Evolutionary conservation across 768 basidiomycete species (phyloP).

Genomic region (Phaffia australis): DNA sequence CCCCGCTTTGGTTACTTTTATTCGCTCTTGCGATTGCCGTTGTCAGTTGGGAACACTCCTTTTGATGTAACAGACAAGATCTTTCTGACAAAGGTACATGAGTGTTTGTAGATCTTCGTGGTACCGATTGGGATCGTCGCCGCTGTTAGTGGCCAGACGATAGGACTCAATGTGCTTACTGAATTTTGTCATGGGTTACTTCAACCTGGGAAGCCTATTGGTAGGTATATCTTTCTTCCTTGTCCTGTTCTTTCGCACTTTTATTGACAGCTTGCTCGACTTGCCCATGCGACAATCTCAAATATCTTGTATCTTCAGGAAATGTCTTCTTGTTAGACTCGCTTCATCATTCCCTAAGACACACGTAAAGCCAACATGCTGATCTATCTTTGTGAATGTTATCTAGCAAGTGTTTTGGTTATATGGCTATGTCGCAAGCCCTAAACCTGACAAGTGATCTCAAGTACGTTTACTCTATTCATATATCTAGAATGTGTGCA

Average conservation of each 20-base stretch:
- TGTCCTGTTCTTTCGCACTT: background rate
- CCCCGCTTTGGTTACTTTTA: conserved; percentile 37
- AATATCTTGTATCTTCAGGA: background rate
- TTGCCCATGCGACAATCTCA: conserved; percentile 14
- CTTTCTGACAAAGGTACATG: conserved; percentile 23
- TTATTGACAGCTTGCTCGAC: background rate
- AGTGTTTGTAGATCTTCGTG: background rate
- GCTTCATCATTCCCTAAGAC: too few relatives aligned
- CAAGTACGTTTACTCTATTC: conserved; percentile 35
- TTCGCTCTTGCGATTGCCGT: conserved; percentile 35
- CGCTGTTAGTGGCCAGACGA: conserved; percentile 37
- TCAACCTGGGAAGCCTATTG: conserved; percentile 28
- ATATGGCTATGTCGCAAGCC: conserved; percentile 39
- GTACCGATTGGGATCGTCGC: conserved; percentile 33
- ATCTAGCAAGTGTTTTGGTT: conserved; percentile 28
- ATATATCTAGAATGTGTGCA: background rate
- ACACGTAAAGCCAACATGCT: too few relatives aligned
- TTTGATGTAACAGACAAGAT: background rate
- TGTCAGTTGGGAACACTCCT: conserved; percentile 35
- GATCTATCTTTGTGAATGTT: background rate
- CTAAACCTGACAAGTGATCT: conserved; percentile 35
- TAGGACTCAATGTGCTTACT: conserved; percentile 39
- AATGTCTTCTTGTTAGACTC: conserved; percentile 24
- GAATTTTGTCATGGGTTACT: conserved; percentile 35
- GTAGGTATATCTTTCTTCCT: background rate